Evolutionary conservation across 163 green algal genomes (phyloP), one percentile per base, ranked within the genome.

Genomic region (Scenedesmus sp.): DNA sequence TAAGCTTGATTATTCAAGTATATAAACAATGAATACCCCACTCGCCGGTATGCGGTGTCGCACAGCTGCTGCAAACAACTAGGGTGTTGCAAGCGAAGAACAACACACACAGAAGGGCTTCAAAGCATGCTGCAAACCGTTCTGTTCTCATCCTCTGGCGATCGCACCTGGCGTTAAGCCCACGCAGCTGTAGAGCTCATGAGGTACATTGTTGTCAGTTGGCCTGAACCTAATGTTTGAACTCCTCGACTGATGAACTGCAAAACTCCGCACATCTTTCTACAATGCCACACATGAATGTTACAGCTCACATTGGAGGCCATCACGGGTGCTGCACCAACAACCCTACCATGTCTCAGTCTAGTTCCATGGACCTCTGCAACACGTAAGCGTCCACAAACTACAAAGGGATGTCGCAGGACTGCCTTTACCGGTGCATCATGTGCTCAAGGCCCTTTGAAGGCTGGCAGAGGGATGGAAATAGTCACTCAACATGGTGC

Each of bases 161-260:
- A 76, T 76, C 65, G 26, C 65, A n/a, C 65, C 65, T 76, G 65
- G 65, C 65, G 65, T 76, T 76, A 76, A 40, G 65, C 65, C 65
- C 24, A 40, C 1, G 9, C 4, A 16, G 65, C 7, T 18, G 56
- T 68, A 13, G 24, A 16, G 4, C 30, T 76, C 30, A 15, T 10
- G 30, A 40, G 65, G 65, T 73, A 73, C 61, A 73, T 37, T 10
- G 65, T 40, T 76, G 65, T 76, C 65, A 76, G 65, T 76, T 76
- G 16, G 30, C 2, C 30, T 7, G 0, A 76, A 18, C 53, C 53
- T 18, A 76, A 40, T 40, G 65, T 76, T 76, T 40, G 2, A 76
- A 76, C 30, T 73, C 40, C 30, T 26, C 65, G 65, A 76, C 30
- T 40, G 59, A 72, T 13, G 59, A 3, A 72, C 16, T 24, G 59